Evolutionary conservation across 306 rosid species (phyloP).

Genomic region (Arachis stenosperma): DNA sequence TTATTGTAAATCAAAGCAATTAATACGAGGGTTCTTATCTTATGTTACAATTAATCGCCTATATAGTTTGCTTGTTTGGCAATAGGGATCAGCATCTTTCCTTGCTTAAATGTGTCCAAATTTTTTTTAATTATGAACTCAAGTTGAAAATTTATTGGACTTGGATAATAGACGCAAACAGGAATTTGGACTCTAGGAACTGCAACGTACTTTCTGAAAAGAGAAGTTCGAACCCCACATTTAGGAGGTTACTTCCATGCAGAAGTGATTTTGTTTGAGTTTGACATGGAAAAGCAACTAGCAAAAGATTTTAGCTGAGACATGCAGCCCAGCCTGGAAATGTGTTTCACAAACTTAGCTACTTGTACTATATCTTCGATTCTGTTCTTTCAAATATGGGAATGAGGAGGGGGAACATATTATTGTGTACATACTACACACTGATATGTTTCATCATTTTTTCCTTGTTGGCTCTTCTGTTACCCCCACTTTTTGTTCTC

Average conservation of each 20-base stretch:
- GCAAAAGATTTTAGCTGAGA: neutral
- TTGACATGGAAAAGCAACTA: slow-evolving; percentile 3
- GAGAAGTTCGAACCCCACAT: neutral
- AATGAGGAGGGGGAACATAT: slow-evolving; percentile 20
- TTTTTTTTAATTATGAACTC: neutral
- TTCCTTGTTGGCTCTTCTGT: neutral
- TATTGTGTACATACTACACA: too few species aligned
- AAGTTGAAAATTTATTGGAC: neutral
- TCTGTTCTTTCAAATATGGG: neutral
- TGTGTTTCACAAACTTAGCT: neutral
- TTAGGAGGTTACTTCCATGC: slow-evolving; percentile 1
- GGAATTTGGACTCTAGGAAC: too few species aligned
- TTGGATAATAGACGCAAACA: too few species aligned
- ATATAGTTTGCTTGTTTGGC: neutral
- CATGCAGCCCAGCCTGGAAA: slow-evolving; percentile 8
- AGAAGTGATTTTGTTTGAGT: neutral
- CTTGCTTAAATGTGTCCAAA: neutral
- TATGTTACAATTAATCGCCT: slow-evolving; percentile 9
- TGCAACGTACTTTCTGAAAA: too few species aligned
- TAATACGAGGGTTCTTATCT: neutral
- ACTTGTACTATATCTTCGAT: neutral
- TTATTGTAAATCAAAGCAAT: neutral
- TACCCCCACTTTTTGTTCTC: neutral
- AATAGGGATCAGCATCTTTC: neutral
- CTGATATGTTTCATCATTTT: neutral